Evolutionary conservation across 2,329 filamentous ascomycete genomes (phyloP).

Genomic region (Volutella citrinella): DNA sequence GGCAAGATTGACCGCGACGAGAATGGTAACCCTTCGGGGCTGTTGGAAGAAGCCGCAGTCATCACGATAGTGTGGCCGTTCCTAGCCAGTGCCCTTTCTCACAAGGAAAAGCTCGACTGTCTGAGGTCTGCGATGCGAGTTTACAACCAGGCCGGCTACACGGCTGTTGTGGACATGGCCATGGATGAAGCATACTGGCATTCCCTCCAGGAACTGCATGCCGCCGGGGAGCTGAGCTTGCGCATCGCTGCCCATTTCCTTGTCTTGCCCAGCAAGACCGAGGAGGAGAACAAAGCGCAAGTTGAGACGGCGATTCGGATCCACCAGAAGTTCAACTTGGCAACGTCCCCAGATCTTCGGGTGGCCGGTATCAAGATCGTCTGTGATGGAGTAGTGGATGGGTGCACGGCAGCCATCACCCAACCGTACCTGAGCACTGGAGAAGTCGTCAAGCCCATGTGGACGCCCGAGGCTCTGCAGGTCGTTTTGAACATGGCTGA

Average conservation of each 20-base stretch:
- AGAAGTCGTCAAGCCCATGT: background rate
- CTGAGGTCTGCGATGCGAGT: constrained; percentile 39
- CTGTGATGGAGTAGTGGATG: constrained; percentile 9
- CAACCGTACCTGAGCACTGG: constrained; percentile 5
- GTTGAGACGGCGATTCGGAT: constrained; percentile 43
- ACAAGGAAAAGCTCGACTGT: constrained; percentile 39
- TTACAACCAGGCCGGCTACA: constrained; percentile 44
- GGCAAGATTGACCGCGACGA: constrained; percentile 43
- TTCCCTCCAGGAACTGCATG: constrained; percentile 33
- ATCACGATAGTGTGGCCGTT: constrained; percentile 46
- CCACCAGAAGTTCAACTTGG: constrained; percentile 20
- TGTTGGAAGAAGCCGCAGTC: constrained; percentile 43
- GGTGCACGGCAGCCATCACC: constrained; percentile 8
- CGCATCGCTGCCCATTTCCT: constrained; percentile 43
- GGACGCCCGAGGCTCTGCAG: background rate
- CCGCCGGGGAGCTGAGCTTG: constrained; percentile 30
- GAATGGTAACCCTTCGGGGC: constrained; percentile 39
- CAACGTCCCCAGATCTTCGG: constrained; percentile 24
- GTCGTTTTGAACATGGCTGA: background rate
- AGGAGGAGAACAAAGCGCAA: constrained; percentile 35
- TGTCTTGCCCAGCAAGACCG: constrained; percentile 38
- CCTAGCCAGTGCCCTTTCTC: constrained; percentile 36
- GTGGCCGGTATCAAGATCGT: constrained; percentile 10
- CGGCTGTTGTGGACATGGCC: constrained; percentile 50
- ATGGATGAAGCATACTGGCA: constrained; percentile 50